Conservation (phyloP, 2,329 filamentous ascomycete species). For the Aspergillus sp. region DNA sequence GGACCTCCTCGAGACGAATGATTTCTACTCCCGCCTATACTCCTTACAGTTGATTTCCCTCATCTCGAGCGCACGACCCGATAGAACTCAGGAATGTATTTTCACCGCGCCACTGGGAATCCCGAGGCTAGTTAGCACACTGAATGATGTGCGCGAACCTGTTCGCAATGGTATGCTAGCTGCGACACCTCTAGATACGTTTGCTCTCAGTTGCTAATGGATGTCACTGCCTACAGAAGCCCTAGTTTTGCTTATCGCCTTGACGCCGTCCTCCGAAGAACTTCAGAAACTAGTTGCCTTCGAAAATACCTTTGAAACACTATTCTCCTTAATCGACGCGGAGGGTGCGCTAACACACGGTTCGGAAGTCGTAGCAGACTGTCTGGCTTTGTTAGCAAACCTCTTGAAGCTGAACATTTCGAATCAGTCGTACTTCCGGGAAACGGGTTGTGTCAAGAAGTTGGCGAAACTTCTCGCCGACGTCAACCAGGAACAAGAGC, state of each 20-base stretch:
- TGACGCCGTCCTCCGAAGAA: constrained; percentile 80
- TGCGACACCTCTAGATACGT: neutral
- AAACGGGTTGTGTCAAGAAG: constrained; percentile 73
- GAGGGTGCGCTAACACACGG: constrained; percentile 80
- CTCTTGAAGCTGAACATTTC: constrained; percentile 78
- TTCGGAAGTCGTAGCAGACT: constrained; percentile 84
- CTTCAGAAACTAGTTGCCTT: constrained; percentile 95
- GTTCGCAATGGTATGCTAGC: constrained; percentile 62
- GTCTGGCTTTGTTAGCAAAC: constrained; percentile 82
- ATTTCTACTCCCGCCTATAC: constrained; percentile 89
- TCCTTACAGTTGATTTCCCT: constrained; percentile 81
- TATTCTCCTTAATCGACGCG: constrained; percentile 72
- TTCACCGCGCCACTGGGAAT: constrained; percentile 84
- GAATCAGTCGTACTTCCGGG: constrained; percentile 89
- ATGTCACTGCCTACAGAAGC: constrained; percentile 50
- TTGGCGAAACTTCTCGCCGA: constrained; percentile 63
- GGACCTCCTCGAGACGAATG: constrained; percentile 75
- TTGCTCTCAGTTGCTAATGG: constrained; percentile 1
- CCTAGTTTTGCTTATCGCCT: constrained; percentile 74
- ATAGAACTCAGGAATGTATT: constrained; percentile 90
- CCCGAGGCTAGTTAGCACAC: constrained; percentile 70
- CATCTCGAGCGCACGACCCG: constrained; percentile 76
- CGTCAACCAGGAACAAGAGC: constrained; percentile 49
- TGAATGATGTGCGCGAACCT: constrained; percentile 81
- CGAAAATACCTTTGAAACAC: constrained; percentile 81